Base-by-base conservation (phyloP, 2,329 filamentous ascomycete genomes). In the Fusarium continuum region DNA sequence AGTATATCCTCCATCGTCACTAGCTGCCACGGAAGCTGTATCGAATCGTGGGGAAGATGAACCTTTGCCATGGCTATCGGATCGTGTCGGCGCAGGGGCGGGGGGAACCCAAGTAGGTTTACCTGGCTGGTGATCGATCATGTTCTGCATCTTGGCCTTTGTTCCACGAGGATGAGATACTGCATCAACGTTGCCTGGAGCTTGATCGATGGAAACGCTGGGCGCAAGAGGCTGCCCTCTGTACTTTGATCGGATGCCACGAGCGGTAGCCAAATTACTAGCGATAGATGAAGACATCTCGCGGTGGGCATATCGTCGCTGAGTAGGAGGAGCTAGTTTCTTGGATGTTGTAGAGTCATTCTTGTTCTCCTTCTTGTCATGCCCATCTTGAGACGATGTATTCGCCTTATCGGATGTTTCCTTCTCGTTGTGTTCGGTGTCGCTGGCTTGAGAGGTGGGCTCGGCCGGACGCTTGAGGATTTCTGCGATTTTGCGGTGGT, bases 241-340 rank as follows among this genome's bases (percentile, higher is more conserved):
- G 56, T 87, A 84, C 58, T 83, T 84, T 51, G 84, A 82, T 19
- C 84, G 83, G 67, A 96, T 96, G 16, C 93, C 93, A 64, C 93
- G 85, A 26, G 92, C 92, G 13, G 92, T 92, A 13, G 93, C 93
- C 36, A 97, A 79, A 71, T 96, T 96, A 77, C 87, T 96, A 22
- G 92, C 92, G 60, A 97, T 96, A 2, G 92, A 96, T 1, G 92
- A 92, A 4, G 89, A 87, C 55, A 89, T 80, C 55, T 93, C 90
- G 54, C 92, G 87, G 22, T 86, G 81, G 74, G 86, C 73, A 79
- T 83, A 82, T 26, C 80, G 79, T 10, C 80, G 81, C 58, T 80
- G 80, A 26, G 79, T 81, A 4, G 74, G 59, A 17, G 74, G 67
- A 14, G 72, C 68, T 10, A 69, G 68, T 65, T 74, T 73, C 57